Evolutionary conservation across 257 asterid genomes (phyloP), one percentile per base, ranked within the genome.

Genomic region (Nicotiana knightiana): DNA sequence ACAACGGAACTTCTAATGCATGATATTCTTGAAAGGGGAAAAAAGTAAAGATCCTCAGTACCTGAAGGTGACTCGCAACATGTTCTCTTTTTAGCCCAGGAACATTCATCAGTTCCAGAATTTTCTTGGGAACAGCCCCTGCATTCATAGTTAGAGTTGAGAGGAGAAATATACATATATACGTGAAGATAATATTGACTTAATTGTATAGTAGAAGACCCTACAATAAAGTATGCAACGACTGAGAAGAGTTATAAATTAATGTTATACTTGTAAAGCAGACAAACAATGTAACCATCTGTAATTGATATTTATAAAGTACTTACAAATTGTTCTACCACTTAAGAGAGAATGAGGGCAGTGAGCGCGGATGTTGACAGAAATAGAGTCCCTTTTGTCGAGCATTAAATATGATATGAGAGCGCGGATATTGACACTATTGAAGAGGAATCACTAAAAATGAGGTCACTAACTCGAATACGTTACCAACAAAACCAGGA

Each of bases 11-110:
- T 67, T 68, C 32, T 26, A 1, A 37, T 10, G 54, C 57, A n/a
- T 39, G 12, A 39, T 11, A 39, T 2, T 35, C 37, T 16, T n/a
- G n/a, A 13, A 55, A 28, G 30, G 64, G 53, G 4, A 2, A 55
- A 64, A 30, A 33, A 30, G 12, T 21, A 53, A 75, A 9, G n/a
- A 9, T 73, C 24, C 26, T 53, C 65, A 86, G 24, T 83, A 94
- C 99, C 94, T 96, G 98, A 82, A 96, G 98, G 86, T 94, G 99
- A 91, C 97, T 94, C 13, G 99, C 98, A 55, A 94, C 97, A 16
- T 96, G 93, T 84, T 96, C 99, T 83, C 99, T 88, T 37, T 97
- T 92, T 35, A 96, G 92, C 58, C 97, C 92, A 16, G 94, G 97
- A 68, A 96, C 97, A 85, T 93, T 93, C 99, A 96, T 96, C 86